Evolutionary conservation across 345 rosid species (phyloP).

Genomic region (Citrus glauca): DNA sequence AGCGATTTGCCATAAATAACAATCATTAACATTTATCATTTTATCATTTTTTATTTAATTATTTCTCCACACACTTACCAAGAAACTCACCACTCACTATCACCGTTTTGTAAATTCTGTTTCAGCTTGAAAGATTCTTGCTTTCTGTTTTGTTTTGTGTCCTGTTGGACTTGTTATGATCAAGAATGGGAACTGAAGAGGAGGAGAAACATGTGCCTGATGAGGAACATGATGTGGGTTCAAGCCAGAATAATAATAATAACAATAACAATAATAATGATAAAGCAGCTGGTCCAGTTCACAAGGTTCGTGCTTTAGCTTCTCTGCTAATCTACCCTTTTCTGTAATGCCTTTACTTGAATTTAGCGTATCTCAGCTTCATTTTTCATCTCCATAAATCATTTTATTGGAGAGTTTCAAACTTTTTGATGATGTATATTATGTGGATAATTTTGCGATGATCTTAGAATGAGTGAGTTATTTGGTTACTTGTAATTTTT

Average conservation of each 20-base stretch:
- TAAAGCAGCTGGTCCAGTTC: slow-evolving; percentile 11
- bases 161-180: background rate
- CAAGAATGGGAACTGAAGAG: slow-evolving; percentile 25
- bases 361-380: background rate
- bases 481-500: background rate
- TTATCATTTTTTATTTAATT: no score
- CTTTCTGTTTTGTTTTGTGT: background rate
- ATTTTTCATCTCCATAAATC: background rate
- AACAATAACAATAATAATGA: background rate
- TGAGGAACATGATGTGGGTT: slow-evolving; percentile 6
- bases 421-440: background rate
- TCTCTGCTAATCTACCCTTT: background rate
- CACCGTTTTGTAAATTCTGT: background rate
- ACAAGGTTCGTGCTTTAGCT: slow-evolving; percentile 14
- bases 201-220: slow-evolving; percentile 26
- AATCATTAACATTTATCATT: background rate
- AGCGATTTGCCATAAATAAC: slow-evolving; percentile 17
- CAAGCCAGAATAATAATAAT: slow-evolving; percentile 4
- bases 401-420: background rate
- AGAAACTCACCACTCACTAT: background rate
- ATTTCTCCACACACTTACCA: background rate
- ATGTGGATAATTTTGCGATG: background rate
- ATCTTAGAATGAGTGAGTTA: background rate
- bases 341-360: background rate
- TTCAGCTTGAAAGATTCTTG: background rate